phyloP scores from a whole-genome alignment of 345 rosid genomes.

The Salix exigua region DNA sequence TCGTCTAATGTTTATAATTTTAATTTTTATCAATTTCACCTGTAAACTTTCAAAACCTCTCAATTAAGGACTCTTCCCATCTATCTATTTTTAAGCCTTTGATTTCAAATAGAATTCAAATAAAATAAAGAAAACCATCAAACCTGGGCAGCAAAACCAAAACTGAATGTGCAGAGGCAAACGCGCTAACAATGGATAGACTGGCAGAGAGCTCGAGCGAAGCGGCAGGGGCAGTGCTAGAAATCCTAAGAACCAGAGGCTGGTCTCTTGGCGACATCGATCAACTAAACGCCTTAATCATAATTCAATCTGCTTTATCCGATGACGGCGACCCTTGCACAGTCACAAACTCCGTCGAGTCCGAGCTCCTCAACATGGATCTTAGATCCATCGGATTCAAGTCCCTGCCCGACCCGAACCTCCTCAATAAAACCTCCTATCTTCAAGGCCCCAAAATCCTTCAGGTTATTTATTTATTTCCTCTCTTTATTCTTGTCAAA shows the following conservation, averaged over 20 bases:
- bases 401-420: conserved; percentile 52
- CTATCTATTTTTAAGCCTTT: too few species aligned
- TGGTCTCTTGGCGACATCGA: conserved; percentile 57
- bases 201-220: conserved; percentile 12
- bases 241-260: conserved; percentile 59
- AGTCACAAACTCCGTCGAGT: conserved; percentile 54
- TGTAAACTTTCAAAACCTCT: too few species aligned
- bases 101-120: too few species aligned
- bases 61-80: too few species aligned
- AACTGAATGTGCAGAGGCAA: background rate
- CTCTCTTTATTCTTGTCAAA: background rate
- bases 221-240: conserved; percentile 30
- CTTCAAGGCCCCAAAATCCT: conserved; percentile 76
- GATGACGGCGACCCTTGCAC: conserved; percentile 38
- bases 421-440: conserved; percentile 46
- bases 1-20: too few species aligned
- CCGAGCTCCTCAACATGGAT: conserved; percentile 77
- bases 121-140: too few species aligned
- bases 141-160: too few species aligned
- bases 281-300: conserved; percentile 38
- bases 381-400: conserved; percentile 56
- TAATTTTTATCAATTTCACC: too few species aligned
- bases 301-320: conserved; percentile 39
- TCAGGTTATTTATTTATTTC: conserved; percentile 41
- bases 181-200: conserved; percentile 15